phyloP scores from a whole-genome alignment of 257 asterid genomes.

The Penstemon barbatus region DNA sequence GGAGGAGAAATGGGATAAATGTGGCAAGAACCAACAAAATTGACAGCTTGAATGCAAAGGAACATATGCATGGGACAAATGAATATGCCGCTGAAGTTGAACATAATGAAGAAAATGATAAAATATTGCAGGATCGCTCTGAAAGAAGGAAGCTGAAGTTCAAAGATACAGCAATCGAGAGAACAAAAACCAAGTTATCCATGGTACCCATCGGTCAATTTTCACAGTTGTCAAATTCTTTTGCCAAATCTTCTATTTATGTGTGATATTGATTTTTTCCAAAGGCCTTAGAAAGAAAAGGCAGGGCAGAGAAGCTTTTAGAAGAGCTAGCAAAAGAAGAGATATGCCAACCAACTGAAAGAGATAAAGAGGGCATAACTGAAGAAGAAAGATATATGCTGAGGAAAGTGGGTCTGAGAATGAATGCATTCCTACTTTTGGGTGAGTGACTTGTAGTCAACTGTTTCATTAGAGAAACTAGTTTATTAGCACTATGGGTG shows the following conservation, averaged over 20 bases:
- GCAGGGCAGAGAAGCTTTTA: constrained; percentile 74
- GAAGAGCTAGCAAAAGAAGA: constrained; percentile 62
- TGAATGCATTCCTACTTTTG: constrained; percentile 82
- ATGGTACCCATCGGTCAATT: constrained; percentile 51
- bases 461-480: not conserved
- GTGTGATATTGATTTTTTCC: constrained; percentile 29
- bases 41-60: constrained; percentile 31
- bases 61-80: constrained; percentile 20
- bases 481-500: not conserved
- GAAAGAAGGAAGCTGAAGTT: constrained; percentile 43
- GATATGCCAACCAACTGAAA: constrained; percentile 52
- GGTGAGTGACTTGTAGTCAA: constrained; percentile 52
- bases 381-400: constrained; percentile 97
- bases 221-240: constrained; percentile 23
- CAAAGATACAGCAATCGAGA: constrained; percentile 49
- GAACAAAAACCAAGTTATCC: constrained; percentile 58
- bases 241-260: constrained; percentile 23
- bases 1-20: constrained; percentile 54
- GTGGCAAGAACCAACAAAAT: constrained; percentile 31
- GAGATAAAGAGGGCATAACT: constrained; percentile 92
- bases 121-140: constrained; percentile 28
- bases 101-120: constrained; percentile 30
- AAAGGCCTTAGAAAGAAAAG: constrained; percentile 82
- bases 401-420: constrained; percentile 87
- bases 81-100: constrained; percentile 42